These are phyloP conservation scores for Fusarium mangiferae DNA, from an alignment of 2,329 filamentous ascomycete genomes.

Conservation along the genomic window DNA sequence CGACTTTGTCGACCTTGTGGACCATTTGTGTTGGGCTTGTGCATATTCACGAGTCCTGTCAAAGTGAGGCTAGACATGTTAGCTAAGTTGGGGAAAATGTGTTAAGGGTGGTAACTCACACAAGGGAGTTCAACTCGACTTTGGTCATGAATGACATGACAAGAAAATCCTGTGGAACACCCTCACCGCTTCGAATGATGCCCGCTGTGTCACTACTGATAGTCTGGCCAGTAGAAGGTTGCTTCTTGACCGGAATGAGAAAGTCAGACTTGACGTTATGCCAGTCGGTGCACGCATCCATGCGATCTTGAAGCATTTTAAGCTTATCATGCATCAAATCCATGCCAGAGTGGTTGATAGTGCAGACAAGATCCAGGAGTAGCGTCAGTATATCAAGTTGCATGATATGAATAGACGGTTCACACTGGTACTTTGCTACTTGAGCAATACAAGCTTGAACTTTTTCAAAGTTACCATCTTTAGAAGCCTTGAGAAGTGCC, in stretches of 20 bases:
- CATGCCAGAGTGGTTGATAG: constrained; percentile 70
- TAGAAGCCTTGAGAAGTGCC: constrained; percentile 71
- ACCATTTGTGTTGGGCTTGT: constrained; percentile 50
- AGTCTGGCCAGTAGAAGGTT: constrained; percentile 57
- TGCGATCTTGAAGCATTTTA: constrained; percentile 66
- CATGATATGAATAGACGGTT: constrained; percentile 67
- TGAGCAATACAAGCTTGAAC: constrained; percentile 80
- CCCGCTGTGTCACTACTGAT: constrained; percentile 68
- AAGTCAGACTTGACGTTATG: constrained; percentile 60
- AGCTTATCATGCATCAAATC: constrained; percentile 69
- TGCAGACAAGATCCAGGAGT: constrained; percentile 76
- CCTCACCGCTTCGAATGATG: constrained; percentile 61
- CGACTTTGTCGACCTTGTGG: constrained; percentile 14
- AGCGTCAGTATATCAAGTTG: constrained; percentile 74
- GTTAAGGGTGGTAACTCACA: constrained; percentile 56
- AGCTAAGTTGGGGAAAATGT: constrained; percentile 1
- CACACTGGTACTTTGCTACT: constrained; percentile 76
- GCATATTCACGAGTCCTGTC: constrained; percentile 61
- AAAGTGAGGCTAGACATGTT: constrained; percentile 61
- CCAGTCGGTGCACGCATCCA: constrained; percentile 68
- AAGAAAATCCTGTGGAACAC: constrained; percentile 63
- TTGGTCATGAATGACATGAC: constrained; percentile 71
- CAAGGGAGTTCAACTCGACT: constrained; percentile 65
- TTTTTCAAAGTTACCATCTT: constrained; percentile 73
- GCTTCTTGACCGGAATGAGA: constrained; percentile 65